Evolutionary conservation across 2,329 filamentous ascomycete species (phyloP).

Genomic region (Fusarium haematococcum): DNA sequence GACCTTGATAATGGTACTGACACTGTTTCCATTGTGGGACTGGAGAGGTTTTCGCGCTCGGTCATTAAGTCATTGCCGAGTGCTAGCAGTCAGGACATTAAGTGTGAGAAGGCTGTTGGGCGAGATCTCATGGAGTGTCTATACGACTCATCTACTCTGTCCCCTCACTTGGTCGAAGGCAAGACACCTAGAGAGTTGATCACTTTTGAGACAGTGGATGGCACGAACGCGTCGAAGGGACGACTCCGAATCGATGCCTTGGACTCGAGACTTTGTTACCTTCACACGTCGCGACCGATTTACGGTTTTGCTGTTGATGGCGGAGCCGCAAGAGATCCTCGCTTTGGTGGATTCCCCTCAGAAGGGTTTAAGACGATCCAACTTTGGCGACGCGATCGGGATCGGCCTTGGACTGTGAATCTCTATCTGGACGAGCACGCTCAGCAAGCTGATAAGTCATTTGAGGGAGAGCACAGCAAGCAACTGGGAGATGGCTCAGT

Average conservation of each 20-base stretch:
- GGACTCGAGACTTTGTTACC: conserved; percentile 82
- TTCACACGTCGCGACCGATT: conserved; percentile 78
- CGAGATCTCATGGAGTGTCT: conserved; percentile 71
- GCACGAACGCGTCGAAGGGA: conserved; percentile 60
- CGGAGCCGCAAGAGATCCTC: conserved; percentile 67
- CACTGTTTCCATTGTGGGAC: conserved; percentile 74
- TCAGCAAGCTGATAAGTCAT: not conserved
- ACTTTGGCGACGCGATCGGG: conserved; percentile 87
- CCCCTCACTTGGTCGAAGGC: conserved; percentile 70
- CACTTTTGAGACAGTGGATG: conserved; percentile 60
- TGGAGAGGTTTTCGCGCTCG: conserved; percentile 73
- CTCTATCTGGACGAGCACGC: conserved; percentile 41
- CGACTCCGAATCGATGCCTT: conserved; percentile 74
- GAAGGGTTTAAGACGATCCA: conserved; percentile 76
- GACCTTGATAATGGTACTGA: conserved; percentile 81
- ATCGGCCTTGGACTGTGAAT: conserved; percentile 77
- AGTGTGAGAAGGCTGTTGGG: conserved; percentile 60
- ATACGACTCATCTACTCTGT: conserved; percentile 72
- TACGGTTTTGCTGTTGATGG: conserved; percentile 72
- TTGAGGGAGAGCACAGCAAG: not conserved
- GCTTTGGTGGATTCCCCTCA: conserved; percentile 73
- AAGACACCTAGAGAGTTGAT: conserved; percentile 69
- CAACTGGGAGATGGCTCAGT: not conserved
- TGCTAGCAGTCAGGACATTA: conserved; percentile 70
- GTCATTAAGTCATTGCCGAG: conserved; percentile 79